phyloP scores from a whole-genome alignment of 148 eudicot genomes.

The Rhododendron molle region DNA sequence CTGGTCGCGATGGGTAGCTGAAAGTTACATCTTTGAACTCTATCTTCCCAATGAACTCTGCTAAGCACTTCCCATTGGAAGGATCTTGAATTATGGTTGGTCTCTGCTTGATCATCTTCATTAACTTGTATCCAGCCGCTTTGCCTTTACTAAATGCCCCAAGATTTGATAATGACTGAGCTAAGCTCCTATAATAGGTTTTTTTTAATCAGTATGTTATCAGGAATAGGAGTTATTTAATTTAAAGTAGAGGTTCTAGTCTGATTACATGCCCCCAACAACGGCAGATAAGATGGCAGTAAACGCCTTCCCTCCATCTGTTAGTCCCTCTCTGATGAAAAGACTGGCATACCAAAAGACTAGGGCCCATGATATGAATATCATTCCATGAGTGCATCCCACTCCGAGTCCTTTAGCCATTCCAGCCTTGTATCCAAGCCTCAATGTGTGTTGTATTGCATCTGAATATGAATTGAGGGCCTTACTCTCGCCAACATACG shows the following conservation, averaged over 20 bases:
- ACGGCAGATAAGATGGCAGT: slow-evolving; percentile 96
- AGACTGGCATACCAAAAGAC: slow-evolving; percentile 99
- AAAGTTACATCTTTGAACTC: slow-evolving; percentile 86
- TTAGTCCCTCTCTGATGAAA: slow-evolving; percentile 90
- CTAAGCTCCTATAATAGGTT: slow-evolving; percentile 76
- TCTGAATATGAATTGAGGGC: slow-evolving; percentile 87
- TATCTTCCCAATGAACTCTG: slow-evolving; percentile 75
- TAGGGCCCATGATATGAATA: slow-evolving; percentile 98
- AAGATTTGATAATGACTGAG: slow-evolving; percentile 94
- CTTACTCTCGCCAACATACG: slow-evolving; percentile 88
- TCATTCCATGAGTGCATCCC: slow-evolving; percentile 96
- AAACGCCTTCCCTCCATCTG: slow-evolving; percentile 99
- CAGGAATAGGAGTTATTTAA: not conserved
- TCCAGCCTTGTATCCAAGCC: slow-evolving; percentile 97
- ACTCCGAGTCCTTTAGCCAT: slow-evolving; percentile 97
- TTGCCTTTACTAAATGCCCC: slow-evolving; percentile 99
- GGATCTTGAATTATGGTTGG: slow-evolving; percentile 75
- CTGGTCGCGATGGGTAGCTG: slow-evolving; percentile 96
- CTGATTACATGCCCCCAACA: slow-evolving; percentile 92
- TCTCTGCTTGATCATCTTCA: slow-evolving; percentile 94
- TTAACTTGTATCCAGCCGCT: slow-evolving; percentile 91
- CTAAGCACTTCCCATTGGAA: slow-evolving; percentile 58
- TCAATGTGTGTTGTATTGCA: slow-evolving; percentile 84
- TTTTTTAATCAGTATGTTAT: not conserved
- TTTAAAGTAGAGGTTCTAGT: not conserved